phyloP scores from a whole-genome alignment of 768 basidiomycete genomes.

The Hydnum rufescens region DNA sequence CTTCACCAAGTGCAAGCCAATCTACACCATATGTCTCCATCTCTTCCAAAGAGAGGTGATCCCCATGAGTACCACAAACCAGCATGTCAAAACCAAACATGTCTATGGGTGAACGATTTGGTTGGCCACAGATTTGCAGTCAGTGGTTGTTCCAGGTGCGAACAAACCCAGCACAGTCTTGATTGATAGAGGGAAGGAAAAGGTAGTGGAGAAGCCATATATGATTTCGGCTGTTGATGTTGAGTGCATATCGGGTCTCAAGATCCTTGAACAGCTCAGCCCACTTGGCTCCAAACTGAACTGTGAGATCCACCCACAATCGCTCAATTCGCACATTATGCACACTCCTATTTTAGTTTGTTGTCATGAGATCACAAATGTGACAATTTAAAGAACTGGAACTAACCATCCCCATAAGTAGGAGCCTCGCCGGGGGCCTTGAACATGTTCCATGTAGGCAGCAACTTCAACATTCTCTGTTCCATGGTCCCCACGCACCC shows the following conservation, averaged over 20 bases:
- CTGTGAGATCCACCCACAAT: conserved; percentile 22
- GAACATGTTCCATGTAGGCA: conserved; percentile 13
- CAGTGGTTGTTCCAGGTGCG: conserved; percentile 14
- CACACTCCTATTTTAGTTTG: conserved; percentile 9
- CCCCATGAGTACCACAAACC: conserved; percentile 7
- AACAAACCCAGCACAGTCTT: conserved; percentile 16
- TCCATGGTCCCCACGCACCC: conserved; percentile 16
- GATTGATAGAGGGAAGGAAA: conserved; percentile 19
- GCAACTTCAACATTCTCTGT: conserved; percentile 16
- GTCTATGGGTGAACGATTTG: conserved; percentile 12
- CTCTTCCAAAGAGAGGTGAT: neutral
- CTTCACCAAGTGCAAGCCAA: too few relatives aligned
- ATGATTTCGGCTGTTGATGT: conserved; percentile 15
- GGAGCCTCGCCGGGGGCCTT: conserved; percentile 12
- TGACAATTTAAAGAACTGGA: neutral
- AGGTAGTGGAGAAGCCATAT: conserved; percentile 25
- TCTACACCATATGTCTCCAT: too few relatives aligned
- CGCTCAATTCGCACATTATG: conserved; percentile 16
- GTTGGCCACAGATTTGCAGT: conserved; percentile 8
- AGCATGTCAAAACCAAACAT: conserved; percentile 14
- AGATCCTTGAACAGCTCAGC: conserved; percentile 31
- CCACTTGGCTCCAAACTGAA: conserved; percentile 20
- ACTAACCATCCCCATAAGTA: conserved; percentile 16
- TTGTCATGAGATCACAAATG: neutral
- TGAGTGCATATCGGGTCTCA: conserved; percentile 18